Base-by-base conservation (phyloP, 2,329 filamentous ascomycete species). In the Claviceps spartinae region DNA sequence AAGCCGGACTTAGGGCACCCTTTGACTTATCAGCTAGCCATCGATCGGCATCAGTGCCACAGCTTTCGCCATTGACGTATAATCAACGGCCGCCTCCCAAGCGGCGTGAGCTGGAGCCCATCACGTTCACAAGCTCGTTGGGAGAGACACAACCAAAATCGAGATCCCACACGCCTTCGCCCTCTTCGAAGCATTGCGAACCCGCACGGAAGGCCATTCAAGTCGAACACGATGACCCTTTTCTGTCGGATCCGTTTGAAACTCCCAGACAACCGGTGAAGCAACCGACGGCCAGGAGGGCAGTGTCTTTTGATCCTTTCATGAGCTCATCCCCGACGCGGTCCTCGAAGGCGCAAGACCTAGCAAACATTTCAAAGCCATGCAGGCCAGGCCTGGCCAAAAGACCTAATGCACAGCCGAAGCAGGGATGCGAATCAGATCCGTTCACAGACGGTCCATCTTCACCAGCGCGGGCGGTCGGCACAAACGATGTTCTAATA, bases 51-150 rank as follows among this genome's bases (percentile, higher is more conserved):
- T 46, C 42, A 46, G 5, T 8, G 2, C 34, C 42, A n/a, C 20
- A 38, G 14, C 42, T 5, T 16, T 41, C 41, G 7, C 20, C 26
- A 16, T 38, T 42, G 24, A 38, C 30, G 37, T 20, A 18, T 38
- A 47, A 46, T 22, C 41, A 40, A 42, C 46, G 16, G 20, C 51
- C 24, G 7, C 50, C 9, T 34, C 14, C 34, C 13, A 45, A 11
- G 8, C 44, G 47, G 5, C 8, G 47, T 2, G 52, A 48, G 2
- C 34, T 55, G 18, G 64, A 67, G 2, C 54, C 59, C 1, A 71
- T 71, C 7, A 67, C 70, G 24, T 60, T 66, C 2, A 67, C 67
- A 0, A 72, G 68, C 52, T 69, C 69, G 0, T 61, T 66, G 5
- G 59, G 60, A 34, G 41, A 22, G 2, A 45, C 48, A 1, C 44